These are phyloP conservation scores for Tolypocladium inflatum DNA, from an alignment of 2,329 filamentous ascomycete species.

Conservation along the genomic window DNA sequence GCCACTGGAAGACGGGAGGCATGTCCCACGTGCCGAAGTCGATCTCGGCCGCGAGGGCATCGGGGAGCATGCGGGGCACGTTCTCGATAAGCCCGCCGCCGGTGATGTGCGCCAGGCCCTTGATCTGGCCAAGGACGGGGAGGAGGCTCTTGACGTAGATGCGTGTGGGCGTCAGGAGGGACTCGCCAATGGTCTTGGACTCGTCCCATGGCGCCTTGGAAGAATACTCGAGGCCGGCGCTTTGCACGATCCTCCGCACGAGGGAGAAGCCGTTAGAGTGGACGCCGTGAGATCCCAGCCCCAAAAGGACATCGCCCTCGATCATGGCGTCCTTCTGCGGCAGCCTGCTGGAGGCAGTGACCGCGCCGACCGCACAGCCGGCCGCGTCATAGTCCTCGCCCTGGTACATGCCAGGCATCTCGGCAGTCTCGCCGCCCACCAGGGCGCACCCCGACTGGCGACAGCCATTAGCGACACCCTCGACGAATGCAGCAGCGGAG, in stretches of 20 bases:
- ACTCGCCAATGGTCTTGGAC: constrained; percentile 56
- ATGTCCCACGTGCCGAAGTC: constrained; percentile 68
- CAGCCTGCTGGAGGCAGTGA: constrained; percentile 59
- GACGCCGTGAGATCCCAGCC: constrained; percentile 73
- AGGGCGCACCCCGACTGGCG: constrained; percentile 76
- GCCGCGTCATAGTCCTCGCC: constrained; percentile 88
- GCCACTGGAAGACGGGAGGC: constrained; percentile 77
- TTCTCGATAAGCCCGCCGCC: constrained; percentile 91
- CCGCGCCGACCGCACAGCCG: constrained; percentile 80
- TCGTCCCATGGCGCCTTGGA: constrained; percentile 69
- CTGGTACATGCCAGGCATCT: constrained; percentile 94
- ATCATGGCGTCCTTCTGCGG: constrained; percentile 69
- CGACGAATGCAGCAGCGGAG: constrained; percentile 75
- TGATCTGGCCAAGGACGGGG: constrained; percentile 58
- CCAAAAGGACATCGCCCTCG: constrained; percentile 76
- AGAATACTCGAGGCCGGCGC: constrained; percentile 60
- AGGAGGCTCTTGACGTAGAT: constrained; percentile 88
- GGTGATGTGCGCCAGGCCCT: constrained; percentile 94
- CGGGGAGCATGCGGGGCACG: constrained; percentile 84
- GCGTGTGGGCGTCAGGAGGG: constrained; percentile 77
- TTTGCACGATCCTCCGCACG: constrained; percentile 79
- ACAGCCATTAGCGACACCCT: constrained; percentile 84
- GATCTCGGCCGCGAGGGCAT: constrained; percentile 68
- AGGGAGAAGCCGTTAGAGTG: constrained; percentile 98
- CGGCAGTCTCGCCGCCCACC: constrained; percentile 94